Evolutionary conservation across 371 early-diverging fungal genomes (phyloP).

Genomic region (Chytridium lagenaria): DNA sequence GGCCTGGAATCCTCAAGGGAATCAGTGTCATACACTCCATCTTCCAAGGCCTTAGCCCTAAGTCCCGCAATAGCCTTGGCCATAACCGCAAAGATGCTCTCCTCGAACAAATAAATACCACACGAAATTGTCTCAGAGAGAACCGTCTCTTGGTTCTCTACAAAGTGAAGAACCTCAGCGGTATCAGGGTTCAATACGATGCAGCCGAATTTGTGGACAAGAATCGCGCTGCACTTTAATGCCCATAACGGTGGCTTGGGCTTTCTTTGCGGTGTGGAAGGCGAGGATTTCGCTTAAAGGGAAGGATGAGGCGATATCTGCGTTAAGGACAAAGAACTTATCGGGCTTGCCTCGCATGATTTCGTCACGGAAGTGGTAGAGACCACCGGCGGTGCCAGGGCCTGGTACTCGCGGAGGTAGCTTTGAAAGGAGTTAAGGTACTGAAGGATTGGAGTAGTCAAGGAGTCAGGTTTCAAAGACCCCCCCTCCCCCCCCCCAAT

Average conservation of each 20-base stretch:
- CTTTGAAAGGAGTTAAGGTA: slow-evolving; percentile 49
- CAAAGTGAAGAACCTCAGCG: slow-evolving; percentile 91
- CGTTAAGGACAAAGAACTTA: slow-evolving; percentile 93
- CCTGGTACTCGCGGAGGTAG: slow-evolving; percentile 95
- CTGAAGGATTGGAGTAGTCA: slow-evolving; percentile 55
- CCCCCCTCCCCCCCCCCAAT: too few species aligned
- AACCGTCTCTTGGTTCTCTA: slow-evolving; percentile 95
- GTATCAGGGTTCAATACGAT: slow-evolving; percentile 86
- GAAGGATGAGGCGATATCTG: slow-evolving; percentile 93
- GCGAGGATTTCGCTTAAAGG: slow-evolving; percentile 86
- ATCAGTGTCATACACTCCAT: slow-evolving; percentile 51
- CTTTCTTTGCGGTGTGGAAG: slow-evolving; percentile 79
- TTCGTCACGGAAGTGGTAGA: slow-evolving; percentile 97
- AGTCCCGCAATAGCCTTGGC: slow-evolving; percentile 72
- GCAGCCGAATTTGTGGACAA: slow-evolving; percentile 89
- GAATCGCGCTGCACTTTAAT: slow-evolving; percentile 67
- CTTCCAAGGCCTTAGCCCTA: slow-evolving; percentile 58
- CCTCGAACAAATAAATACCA: slow-evolving; percentile 90
- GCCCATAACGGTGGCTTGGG: slow-evolving; percentile 44
- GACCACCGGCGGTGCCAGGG: slow-evolving; percentile 95
- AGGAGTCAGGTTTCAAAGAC: slow-evolving; percentile 83
- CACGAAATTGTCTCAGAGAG: slow-evolving; percentile 93
- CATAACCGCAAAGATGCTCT: slow-evolving; percentile 84
- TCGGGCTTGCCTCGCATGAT: slow-evolving; percentile 88
- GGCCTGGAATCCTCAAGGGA: slow-evolving; percentile 37